Evolutionary conservation across 352 stramenopile genomes (phyloP).

Genomic region (Phytophthora capsici): DNA sequence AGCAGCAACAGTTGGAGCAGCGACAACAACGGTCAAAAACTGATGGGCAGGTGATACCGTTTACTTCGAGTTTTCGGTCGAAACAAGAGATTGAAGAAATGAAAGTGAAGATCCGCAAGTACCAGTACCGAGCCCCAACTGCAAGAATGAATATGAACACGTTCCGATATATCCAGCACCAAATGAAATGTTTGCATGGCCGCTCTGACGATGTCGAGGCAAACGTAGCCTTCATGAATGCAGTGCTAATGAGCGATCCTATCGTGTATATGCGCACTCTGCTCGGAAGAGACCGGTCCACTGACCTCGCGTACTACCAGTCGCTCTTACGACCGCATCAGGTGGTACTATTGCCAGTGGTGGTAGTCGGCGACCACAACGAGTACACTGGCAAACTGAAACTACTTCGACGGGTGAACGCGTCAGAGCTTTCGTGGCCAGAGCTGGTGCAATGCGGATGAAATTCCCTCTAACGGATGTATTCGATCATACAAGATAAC

Average conservation of each 20-base stretch:
- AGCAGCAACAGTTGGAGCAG: slow-evolving; percentile 7
- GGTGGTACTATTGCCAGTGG: slow-evolving; percentile 30
- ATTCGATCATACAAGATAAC: too few species aligned
- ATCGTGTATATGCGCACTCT: slow-evolving; percentile 37
- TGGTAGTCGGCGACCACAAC: slow-evolving; percentile 23
- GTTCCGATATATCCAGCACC: slow-evolving; percentile 28
- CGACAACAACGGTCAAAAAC: neutral
- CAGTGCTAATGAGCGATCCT: slow-evolving; percentile 50
- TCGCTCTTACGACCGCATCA: slow-evolving; percentile 22
- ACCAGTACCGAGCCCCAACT: slow-evolving; percentile 7
- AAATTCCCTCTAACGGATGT: too few species aligned
- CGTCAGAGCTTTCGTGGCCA: slow-evolving; percentile 21
- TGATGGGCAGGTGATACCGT: slow-evolving; percentile 12
- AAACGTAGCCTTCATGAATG: slow-evolving; percentile 48
- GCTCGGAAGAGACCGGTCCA: slow-evolving; percentile 19
- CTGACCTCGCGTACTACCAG: slow-evolving; percentile 31
- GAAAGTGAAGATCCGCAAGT: slow-evolving; percentile 5
- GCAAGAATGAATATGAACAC: slow-evolving; percentile 10
- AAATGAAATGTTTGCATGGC: slow-evolving; percentile 35
- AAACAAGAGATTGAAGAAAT: slow-evolving; percentile 10
- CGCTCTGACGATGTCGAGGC: slow-evolving; percentile 29
- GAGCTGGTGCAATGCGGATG: slow-evolving; percentile 41
- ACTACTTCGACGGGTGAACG: slow-evolving; percentile 19
- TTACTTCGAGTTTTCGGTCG: slow-evolving; percentile 12
- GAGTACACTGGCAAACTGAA: slow-evolving; percentile 31